Evolutionary conservation across 345 rosid genomes (phyloP), one percentile per base, ranked within the genome.

Genomic region (Rhizophora apiculata): DNA sequence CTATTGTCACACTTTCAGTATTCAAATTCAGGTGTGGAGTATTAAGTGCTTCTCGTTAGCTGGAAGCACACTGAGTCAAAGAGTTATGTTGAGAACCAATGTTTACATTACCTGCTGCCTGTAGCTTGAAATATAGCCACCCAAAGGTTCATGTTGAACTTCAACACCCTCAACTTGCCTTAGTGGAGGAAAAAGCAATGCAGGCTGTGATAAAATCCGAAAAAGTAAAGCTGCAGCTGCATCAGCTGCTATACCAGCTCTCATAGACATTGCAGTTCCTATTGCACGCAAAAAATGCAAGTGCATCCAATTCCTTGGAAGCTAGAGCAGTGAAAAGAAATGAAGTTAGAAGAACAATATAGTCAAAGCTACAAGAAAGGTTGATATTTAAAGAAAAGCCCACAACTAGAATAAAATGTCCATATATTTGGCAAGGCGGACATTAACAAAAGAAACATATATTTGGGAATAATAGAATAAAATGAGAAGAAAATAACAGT

Each of bases 271-370:
- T 29, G 97, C 98, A 55, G 86, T 87, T 70, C 98, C 98, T 63
- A 94, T 94, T 54, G 98, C 98, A 62, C 98, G 95, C 86, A 94
- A 82, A 85, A 94, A 94, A 77, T 94, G 98, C 85, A 94, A 81
- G 82, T 94, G 98, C 96, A 94, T 85, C 98, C 98, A 94, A 80
- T 94, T 94, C 78, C 92, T 85, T 30, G 98, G 98, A 74, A 94
- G 90, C 98, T 94, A 73, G 78, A 87, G 64, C 67, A 82, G 64
- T 62, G 69, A 75, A 71, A 34, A 79, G 48, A 80, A 68, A 57
- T 27, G 68, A 57, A 57, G 65, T 43, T 67, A 61, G 59, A 52
- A 19, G 53, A 36, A 64, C 46, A 10, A 49, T 49, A 70, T 22
- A 20, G 65, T 15, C 64, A 62, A 56, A 68, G 36, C 57, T 36